Evolutionary conservation across 495 filamentous ascomycete genomes (phyloP).

Genomic region (Letharia columbiana): DNA sequence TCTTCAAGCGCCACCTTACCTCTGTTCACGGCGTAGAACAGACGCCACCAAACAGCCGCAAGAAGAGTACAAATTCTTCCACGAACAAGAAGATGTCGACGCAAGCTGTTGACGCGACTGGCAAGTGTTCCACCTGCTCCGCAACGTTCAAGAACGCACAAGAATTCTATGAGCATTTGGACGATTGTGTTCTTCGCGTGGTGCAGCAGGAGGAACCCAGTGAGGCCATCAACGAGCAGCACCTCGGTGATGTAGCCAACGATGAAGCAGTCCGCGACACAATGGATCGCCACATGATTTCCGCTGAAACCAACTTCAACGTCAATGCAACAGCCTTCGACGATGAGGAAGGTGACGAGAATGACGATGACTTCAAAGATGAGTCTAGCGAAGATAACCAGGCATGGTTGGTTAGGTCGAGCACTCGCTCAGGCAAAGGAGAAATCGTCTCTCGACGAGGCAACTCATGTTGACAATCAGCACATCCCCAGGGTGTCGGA

Average conservation of each 20-base stretch:
- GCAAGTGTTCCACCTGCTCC: conserved; percentile 94
- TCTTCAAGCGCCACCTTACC: conserved; percentile 96
- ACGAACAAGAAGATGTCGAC: conserved; percentile 41
- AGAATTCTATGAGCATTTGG: conserved; percentile 98
- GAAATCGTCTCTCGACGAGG: conserved; percentile 35
- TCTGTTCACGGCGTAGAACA: conserved; percentile 93
- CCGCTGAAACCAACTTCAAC: conserved; percentile 47
- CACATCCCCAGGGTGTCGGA: conserved; percentile 45
- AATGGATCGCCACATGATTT: conserved; percentile 69
- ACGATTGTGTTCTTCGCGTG: conserved; percentile 95
- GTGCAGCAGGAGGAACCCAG: conserved; percentile 96
- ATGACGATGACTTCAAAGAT: conserved; percentile 53
- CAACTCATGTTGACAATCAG: conserved; percentile 48
- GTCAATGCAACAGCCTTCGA: conserved; percentile 42
- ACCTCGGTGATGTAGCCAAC: conserved; percentile 70
- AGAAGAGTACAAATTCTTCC: conserved; percentile 54
- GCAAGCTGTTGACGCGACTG: conserved; percentile 67
- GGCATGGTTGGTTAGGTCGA: conserved; percentile 30
- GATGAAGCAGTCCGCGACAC: conserved; percentile 78
- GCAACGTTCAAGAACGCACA: conserved; percentile 88
- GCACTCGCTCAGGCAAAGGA: conserved; percentile 43
- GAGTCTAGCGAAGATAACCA: conserved; percentile 53
- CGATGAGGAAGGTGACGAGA: conserved; percentile 53
- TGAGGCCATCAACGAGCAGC: conserved; percentile 87
- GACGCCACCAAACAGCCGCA: conserved; percentile 88